Base-by-base conservation (phyloP, 2,329 filamentous ascomycete species). In the Neoarthrinium moseri region DNA sequence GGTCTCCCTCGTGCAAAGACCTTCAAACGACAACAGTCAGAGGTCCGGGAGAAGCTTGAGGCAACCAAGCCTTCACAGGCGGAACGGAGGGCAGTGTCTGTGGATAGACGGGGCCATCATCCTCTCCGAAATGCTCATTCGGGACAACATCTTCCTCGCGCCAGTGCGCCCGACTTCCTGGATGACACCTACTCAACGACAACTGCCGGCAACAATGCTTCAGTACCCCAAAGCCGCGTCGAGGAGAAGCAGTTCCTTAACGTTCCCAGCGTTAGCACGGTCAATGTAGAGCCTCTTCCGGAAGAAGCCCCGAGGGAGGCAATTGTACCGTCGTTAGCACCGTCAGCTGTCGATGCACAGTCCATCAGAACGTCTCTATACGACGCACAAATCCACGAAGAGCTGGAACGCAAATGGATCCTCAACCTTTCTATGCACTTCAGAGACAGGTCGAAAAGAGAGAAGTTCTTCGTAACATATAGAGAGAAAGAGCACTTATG, bases 401-500 rank as follows among this genome's bases (percentile, higher is more conserved):
- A 97, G 66, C 77, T 96, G 45, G 91, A 96, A 60, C 81, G 77
- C 50, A 85, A 81, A 59, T 99, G 94, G 94, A 97, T 99, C 49
- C 74, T 99, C 56, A 99, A 99, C 61, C 78, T 97, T 49, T 96
- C 91, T 68, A 96, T 99, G 94, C 91, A 96, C 66, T 99, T 96
- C 66, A 83, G 91, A 48, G 94, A 99, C 69, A 86, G 87, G 58
- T 95, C 91, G 11, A 88, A 89, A 57, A 81, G 92, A 34, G 94
- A 99, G 66, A 99, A 99, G 66, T 97, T 97, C 72, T 99, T 97
- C 65, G 85, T 99, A 52, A 97, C 94, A 0, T 99, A 89, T 64
- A 89, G 91, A 38, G 87, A 95, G 64, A 79, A 80, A 38, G 84
- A 89, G 4, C 86, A 81, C 51, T 74, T 82, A 50, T 96, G 91